Base-by-base conservation (phyloP, 345 rosid genomes). In the Tarenaya hassleriana region DNA sequence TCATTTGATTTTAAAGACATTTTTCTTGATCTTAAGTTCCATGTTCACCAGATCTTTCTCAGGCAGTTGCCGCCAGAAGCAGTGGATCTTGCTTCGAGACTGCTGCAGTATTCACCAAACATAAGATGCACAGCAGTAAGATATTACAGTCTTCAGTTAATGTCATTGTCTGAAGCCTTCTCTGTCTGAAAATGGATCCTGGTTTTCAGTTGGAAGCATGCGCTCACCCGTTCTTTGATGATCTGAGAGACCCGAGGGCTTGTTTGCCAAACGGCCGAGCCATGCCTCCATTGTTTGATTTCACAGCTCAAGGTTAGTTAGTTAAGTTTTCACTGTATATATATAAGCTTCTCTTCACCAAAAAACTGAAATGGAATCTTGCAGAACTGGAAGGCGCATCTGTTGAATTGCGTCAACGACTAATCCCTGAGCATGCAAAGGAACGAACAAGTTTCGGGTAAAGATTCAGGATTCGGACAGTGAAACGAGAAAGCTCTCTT, bases 161-260 rank as follows among this genome's bases (percentile, higher is more conserved):
- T 34, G 10, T 8, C 4, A 45, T 52, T 16, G 4, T 48, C 12
- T 32, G 18, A 16, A 34, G 52, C 29, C 40, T 48, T 21, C 27
- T 39, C 16, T 37, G 47, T 59, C 37, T 7, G 10, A 13, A 11
- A 19, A 11, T 43, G 17, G 49, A 40, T 45, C 7, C 9, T 41
- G 10, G n/a, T n/a, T 38, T 55, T 69, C 79, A 89, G 97, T 56
- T 89, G 78, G 95, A 86, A 70, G 97, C 94, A 43, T 89, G 97
- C 59, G 88, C 94, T 7, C 97, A 89, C 55, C 88, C 95, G 0
- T 89, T 89, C 79, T 89, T 89, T 34, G 80, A 89, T 69, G 82
- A 73, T 62, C 54, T 89, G 62, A 73, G 97, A 69, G 75, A 81
- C 45, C 90, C 95, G 32, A 73, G 68, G 63, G 77, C 81, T 16